These are phyloP conservation scores for Taphrina sp. DNA, from an alignment of 1,139 yeast species.

Conservation along the genomic window DNA sequence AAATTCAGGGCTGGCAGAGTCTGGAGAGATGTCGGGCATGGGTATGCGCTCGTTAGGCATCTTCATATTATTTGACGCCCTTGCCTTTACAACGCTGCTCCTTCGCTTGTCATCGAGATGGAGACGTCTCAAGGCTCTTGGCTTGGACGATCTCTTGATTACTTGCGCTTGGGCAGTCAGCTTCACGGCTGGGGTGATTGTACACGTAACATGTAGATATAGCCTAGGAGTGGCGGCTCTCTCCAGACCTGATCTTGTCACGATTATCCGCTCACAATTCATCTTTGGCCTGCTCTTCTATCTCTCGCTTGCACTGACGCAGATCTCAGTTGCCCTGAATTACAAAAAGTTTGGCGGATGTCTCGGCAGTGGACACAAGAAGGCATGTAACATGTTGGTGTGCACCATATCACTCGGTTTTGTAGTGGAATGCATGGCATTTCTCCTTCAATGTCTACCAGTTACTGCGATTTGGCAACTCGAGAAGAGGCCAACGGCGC, in stretches of 20 bases:
- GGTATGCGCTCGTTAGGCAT: no score
- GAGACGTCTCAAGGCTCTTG: constrained; percentile 2
- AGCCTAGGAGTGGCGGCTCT: not conserved
- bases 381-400: not conserved
- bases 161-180: constrained; percentile 1
- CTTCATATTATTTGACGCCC: no score
- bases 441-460: constrained; percentile 1
- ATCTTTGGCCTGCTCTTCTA: not conserved
- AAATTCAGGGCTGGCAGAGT: no score
- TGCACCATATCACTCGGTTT: not conserved
- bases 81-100: no score
- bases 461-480: constrained; percentile 7
- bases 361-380: not conserved
- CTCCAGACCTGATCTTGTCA: not conserved
- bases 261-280: not conserved
- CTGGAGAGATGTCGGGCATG: no score
- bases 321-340: constrained; percentile 8
- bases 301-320: not conserved
- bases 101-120: not conserved
- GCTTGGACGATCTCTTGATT: constrained; percentile 2
- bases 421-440: not conserved
- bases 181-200: not conserved
- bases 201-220: not conserved
- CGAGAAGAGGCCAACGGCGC: not conserved
- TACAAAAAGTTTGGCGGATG: not conserved